Conservation (phyloP, 257 asterid genomes). For the Solanum bulbocastanum region DNA sequence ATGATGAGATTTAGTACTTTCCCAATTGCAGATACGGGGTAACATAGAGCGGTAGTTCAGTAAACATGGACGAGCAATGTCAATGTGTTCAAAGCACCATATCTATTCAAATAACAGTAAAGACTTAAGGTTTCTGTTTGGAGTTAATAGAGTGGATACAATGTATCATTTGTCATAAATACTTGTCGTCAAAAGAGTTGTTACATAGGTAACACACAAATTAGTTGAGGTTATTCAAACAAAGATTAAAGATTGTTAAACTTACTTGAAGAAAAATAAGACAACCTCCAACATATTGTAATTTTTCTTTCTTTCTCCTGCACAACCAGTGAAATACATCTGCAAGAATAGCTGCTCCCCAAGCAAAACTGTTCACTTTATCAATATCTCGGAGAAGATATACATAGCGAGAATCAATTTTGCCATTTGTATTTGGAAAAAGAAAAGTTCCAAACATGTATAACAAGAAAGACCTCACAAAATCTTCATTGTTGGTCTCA, state of each 20-base stretch:
- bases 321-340: conserved; percentile 13
- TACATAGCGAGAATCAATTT: conserved; percentile 16
- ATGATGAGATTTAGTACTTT: conserved; percentile 1
- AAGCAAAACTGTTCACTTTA: conserved; percentile 5
- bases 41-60: not conserved
- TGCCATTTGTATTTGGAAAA: conserved; percentile 14
- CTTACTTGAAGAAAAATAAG: conserved; percentile 20
- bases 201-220: not conserved
- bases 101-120: conserved; percentile 5
- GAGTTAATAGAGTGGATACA: not conserved
- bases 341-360: conserved; percentile 19
- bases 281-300: conserved; percentile 22
- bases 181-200: not conserved
- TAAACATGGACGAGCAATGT: conserved; percentile 6
- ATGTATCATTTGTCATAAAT: not conserved
- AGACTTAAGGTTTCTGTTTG: not conserved
- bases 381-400: conserved; percentile 9
- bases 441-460: conserved; percentile 14
- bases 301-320: conserved; percentile 10
- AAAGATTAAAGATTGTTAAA: not conserved
- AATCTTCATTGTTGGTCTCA: conserved; percentile 7
- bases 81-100: conserved; percentile 16
- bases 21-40: conserved; percentile 21
- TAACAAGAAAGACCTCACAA: conserved; percentile 12
- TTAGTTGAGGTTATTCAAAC: not conserved